Evolutionary conservation across 208 protist genomes (phyloP), one percentile per base, ranked within the genome.

Genomic region (Wallacemonas sp.): DNA sequence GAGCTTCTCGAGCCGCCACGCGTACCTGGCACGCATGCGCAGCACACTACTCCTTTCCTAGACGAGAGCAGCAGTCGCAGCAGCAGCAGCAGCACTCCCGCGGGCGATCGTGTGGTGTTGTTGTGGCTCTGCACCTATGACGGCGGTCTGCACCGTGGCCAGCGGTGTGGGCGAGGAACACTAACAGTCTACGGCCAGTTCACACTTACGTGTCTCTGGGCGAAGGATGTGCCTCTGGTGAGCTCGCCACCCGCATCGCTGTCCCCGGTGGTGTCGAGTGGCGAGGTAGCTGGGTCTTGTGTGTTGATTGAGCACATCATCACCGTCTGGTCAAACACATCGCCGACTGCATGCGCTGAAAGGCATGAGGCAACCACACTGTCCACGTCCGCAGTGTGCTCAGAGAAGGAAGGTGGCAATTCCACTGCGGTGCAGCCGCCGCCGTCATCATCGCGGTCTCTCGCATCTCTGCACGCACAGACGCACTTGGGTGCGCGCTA

Each of bases 141-240:
- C 11, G 77, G 77, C 26, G 34, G 49, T 1, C 73, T 82, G 36
- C 38, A 22, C 3, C 27, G 54, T 21, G 77, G 77, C 26, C 56
- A 31, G 30, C 66, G 72, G 3, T 45, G 71, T 12, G 77, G 77
- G 14, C 47, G 26, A 6, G 77, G 77, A 2, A 49, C 42, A 19
- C 77, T 82, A 1, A 70, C 64, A 4, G 72, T 82, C 11, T 69
- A 72, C 44, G 59, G 61, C 6, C n/a, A 64, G 12, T 75, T 72
- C 46, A 38, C 24, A 3, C 30, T 82, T 8, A 54, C 49, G 2
- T 82, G 77, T 44, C 2, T 27, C 11, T 82, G 77, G 77, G 60
- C 65, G 14, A 28, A 68, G 24, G 72, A 79, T 55, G 44, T 39
- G 8, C 77, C 77, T n/a, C 9, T 76, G n/a, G 36, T 82, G 17